Conservation (phyloP, 768 basidiomycete genomes). For the Austroboletus festivus region DNA sequence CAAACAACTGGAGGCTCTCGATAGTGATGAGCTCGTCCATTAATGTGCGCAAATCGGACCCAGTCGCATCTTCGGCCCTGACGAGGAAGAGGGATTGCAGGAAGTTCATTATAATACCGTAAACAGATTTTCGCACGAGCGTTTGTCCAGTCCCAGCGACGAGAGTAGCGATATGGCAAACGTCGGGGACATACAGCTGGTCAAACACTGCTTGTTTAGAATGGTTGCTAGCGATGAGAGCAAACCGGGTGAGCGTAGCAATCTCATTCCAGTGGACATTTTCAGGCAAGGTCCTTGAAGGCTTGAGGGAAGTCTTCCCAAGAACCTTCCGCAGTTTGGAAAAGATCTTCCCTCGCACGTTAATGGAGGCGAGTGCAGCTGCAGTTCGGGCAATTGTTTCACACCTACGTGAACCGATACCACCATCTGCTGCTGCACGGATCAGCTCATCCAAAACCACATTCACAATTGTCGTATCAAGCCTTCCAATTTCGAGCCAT, state of each 20-base stretch:
- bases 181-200: slow-evolving; percentile 81
- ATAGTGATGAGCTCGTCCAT: slow-evolving; percentile 59
- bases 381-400: slow-evolving; percentile 75
- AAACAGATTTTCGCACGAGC: slow-evolving; percentile 74
- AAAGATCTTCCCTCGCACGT: slow-evolving; percentile 74
- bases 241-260: slow-evolving; percentile 73
- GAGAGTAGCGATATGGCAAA: slow-evolving; percentile 77
- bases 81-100: slow-evolving; percentile 71
- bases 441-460: slow-evolving; percentile 77
- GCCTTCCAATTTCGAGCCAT: slow-evolving; percentile 73
- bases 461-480: slow-evolving; percentile 66
- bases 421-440: slow-evolving; percentile 79
- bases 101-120: slow-evolving; percentile 78
- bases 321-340: slow-evolving; percentile 78
- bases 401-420: slow-evolving; percentile 69
- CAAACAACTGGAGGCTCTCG: slow-evolving; percentile 66
- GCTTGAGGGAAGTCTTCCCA: slow-evolving; percentile 65
- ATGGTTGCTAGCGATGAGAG: slow-evolving; percentile 67
- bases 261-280: slow-evolving; percentile 81
- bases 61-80: slow-evolving; percentile 54
- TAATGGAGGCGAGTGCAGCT: slow-evolving; percentile 69
- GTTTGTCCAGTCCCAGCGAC: slow-evolving; percentile 72
- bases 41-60: slow-evolving; percentile 57
- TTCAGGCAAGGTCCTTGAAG: slow-evolving; percentile 60
- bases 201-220: slow-evolving; percentile 59